Evolutionary conservation across 139 green algal species (phyloP).

Genomic region (Chlamydomonas sp.): DNA sequence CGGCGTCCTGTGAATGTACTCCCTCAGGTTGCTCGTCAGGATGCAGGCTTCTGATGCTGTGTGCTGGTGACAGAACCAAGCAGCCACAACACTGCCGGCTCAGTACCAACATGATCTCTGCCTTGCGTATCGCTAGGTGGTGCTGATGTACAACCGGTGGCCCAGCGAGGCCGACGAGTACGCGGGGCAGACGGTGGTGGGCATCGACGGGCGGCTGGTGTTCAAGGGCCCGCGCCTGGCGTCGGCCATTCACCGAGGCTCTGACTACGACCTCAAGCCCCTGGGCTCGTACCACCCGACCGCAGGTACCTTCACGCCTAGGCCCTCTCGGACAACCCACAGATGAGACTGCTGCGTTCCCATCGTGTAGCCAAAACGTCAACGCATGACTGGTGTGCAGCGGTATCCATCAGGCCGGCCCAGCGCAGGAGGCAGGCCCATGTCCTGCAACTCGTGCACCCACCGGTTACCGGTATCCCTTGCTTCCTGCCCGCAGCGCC

Average conservation of each 20-base stretch:
- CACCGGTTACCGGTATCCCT: neutral
- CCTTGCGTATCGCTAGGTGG: slow-evolving; percentile 39
- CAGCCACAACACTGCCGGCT: neutral
- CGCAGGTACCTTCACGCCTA: neutral
- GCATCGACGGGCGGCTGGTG: slow-evolving; percentile 72
- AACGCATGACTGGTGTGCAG: too few species aligned
- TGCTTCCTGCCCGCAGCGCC: slow-evolving; percentile 1
- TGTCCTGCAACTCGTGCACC: too few species aligned
- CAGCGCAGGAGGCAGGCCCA: too few species aligned
- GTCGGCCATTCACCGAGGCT: slow-evolving; percentile 69
- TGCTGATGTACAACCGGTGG: slow-evolving; percentile 65
- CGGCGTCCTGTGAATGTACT: neutral
- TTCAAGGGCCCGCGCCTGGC: slow-evolving; percentile 77
- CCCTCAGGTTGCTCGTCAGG: neutral
- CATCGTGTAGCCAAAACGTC: too few species aligned
- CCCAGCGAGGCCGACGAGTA: slow-evolving; percentile 55
- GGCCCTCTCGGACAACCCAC: too few species aligned
- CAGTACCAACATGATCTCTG: neutral
- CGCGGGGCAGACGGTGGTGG: slow-evolving; percentile 53
- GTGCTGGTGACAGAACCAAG: neutral
- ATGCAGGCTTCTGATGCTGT: neutral
- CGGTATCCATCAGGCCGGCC: too few species aligned
- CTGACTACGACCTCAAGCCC: slow-evolving; percentile 31
- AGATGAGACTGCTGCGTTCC: too few species aligned
- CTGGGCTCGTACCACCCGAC: slow-evolving; percentile 34